Evolutionary conservation across 495 filamentous ascomycete species (phyloP).

Genomic region (Tuber brumale): DNA sequence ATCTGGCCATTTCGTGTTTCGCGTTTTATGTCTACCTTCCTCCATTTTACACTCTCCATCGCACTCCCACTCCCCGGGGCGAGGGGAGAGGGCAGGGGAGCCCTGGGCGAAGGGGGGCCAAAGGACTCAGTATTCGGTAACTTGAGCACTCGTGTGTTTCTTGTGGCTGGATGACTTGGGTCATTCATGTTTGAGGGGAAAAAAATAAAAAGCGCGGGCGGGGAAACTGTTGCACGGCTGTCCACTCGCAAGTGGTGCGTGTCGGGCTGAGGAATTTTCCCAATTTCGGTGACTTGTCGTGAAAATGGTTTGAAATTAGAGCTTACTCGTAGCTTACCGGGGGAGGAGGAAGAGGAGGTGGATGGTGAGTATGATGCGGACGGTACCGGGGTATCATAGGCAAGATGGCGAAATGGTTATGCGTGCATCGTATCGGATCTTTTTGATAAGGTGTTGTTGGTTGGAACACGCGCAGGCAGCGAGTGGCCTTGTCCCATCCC

Average conservation of each 20-base stretch:
- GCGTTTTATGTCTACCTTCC: background rate
- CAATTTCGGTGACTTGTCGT: background rate
- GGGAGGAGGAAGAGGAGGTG: background rate
- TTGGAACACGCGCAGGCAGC: background rate
- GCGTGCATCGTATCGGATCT: background rate
- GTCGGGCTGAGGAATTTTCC: background rate
- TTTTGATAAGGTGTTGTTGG: background rate
- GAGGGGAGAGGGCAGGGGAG: background rate
- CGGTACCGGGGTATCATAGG: background rate
- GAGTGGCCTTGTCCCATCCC: background rate
- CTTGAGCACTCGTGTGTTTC: background rate
- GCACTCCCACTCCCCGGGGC: background rate
- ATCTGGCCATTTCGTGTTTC: background rate
- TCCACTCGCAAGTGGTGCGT: background rate
- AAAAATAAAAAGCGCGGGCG: background rate
- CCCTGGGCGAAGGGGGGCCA: background rate
- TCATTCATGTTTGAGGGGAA: background rate
- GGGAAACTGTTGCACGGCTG: background rate
- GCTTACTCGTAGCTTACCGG: background rate
- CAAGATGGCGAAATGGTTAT: background rate
- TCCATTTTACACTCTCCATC: background rate
- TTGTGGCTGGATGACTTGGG: background rate
- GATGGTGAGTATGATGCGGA: background rate
- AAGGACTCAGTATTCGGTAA: background rate
- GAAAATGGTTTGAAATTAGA: background rate